These are phyloP conservation scores for Geotrichum carabidarum DNA, from an alignment of 1,139 yeast species.

Conservation along the genomic window DNA sequence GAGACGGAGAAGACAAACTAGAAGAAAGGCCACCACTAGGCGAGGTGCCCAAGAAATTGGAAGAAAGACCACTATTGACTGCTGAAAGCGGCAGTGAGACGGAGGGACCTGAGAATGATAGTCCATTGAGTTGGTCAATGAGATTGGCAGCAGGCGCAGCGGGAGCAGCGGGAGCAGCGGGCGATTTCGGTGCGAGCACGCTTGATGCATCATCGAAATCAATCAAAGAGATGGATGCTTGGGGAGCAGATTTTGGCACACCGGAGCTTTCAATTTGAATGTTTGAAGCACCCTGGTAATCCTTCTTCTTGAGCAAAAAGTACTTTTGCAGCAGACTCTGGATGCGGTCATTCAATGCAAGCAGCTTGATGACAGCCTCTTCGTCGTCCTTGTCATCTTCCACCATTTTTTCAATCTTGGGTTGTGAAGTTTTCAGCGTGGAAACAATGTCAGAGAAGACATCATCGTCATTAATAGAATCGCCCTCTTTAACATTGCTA, in stretches of 20 bases:
- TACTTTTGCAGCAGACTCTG: conserved; percentile 66
- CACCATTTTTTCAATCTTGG: conserved; percentile 78
- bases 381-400: conserved; percentile 61
- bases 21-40: conserved; percentile 14
- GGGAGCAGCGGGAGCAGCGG: conserved; percentile 2
- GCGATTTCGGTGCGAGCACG: too few species aligned
- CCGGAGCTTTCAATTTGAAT: conserved; percentile 43
- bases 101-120: conserved; percentile 26
- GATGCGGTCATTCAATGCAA: conserved; percentile 71
- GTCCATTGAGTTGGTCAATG: conserved; percentile 63
- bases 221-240: conserved; percentile 50
- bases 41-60: conserved; percentile 1
- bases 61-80: conserved; percentile 5
- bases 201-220: conserved; percentile 62
- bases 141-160: conserved; percentile 43
- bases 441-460: conserved; percentile 74
- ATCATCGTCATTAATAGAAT: conserved; percentile 43
- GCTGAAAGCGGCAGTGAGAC: conserved; percentile 1
- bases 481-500: conserved; percentile 49
- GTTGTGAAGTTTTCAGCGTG: conserved; percentile 77
- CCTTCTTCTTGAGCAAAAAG: conserved; percentile 60
- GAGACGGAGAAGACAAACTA: conserved; percentile 4
- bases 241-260: conserved; percentile 30
- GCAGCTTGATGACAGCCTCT: conserved; percentile 59
- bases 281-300: conserved; percentile 54